These are phyloP conservation scores for Baorangia bicolor DNA, from an alignment of 768 basidiomycete species.

Conservation along the genomic window DNA sequence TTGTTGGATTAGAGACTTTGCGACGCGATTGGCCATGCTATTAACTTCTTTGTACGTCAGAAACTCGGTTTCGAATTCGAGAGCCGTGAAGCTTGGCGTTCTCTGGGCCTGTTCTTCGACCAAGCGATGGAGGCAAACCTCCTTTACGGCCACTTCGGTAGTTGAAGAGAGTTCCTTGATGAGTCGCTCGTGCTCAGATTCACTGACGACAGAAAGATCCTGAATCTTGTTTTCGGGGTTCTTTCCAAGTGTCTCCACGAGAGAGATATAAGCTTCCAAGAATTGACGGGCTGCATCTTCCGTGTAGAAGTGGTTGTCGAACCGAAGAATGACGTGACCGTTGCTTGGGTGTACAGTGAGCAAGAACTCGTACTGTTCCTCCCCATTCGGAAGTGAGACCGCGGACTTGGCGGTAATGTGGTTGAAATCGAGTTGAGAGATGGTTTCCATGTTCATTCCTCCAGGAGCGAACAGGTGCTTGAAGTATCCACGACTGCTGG, in stretches of 20 bases:
- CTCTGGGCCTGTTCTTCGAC: slow-evolving; percentile 18
- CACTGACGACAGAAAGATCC: slow-evolving; percentile 18
- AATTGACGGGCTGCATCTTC: slow-evolving; percentile 30
- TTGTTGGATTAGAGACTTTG: slow-evolving; percentile 25
- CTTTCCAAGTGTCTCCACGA: slow-evolving; percentile 25
- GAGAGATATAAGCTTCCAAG: slow-evolving; percentile 29
- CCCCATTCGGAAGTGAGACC: slow-evolving; percentile 28
- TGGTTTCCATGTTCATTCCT: slow-evolving; percentile 28
- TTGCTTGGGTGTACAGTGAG: slow-evolving; percentile 27
- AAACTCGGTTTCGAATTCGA: slow-evolving; percentile 30
- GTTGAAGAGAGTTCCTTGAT: slow-evolving; percentile 28
- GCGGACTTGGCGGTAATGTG: slow-evolving; percentile 16
- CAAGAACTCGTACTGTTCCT: slow-evolving; percentile 24
- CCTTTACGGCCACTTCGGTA: slow-evolving; percentile 8
- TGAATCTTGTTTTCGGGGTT: slow-evolving; percentile 12
- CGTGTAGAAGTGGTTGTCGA: slow-evolving; percentile 30
- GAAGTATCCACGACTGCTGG: slow-evolving; percentile 29
- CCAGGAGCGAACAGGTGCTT: slow-evolving; percentile 33
- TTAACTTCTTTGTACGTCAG: slow-evolving; percentile 36
- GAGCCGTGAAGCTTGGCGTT: slow-evolving; percentile 21
- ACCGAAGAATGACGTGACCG: slow-evolving; percentile 27
- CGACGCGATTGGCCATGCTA: slow-evolving; percentile 32
- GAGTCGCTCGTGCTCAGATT: slow-evolving; percentile 16
- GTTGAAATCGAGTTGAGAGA: slow-evolving; percentile 21
- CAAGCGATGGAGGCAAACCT: slow-evolving; percentile 19